phyloP scores from a whole-genome alignment of 495 filamentous ascomycete genomes.

The Penicillium pulvis region DNA sequence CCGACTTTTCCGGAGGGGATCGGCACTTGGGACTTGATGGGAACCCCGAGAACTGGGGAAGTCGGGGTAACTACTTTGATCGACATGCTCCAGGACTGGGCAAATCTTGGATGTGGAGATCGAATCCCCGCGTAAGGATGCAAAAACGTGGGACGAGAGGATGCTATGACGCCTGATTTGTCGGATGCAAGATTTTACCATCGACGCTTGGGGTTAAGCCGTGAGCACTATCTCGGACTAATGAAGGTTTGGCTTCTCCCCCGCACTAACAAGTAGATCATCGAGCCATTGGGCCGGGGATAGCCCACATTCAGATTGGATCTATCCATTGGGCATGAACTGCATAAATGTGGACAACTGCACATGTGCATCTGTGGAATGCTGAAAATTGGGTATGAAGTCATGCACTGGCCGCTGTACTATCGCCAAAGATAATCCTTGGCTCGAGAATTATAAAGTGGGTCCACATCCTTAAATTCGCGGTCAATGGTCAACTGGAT shows the following conservation, averaged over 20 bases:
- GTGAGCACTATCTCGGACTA: constrained; percentile 5
- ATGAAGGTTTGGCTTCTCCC: constrained; percentile 4
- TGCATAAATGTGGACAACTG: not conserved
- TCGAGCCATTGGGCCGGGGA: not conserved
- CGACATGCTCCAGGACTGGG: not conserved
- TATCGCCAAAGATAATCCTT: not conserved
- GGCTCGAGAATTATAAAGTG: not conserved
- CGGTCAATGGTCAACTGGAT: no score
- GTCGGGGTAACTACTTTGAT: not conserved
- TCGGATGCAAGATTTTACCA: not conserved
- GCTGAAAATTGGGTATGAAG: constrained; percentile 1
- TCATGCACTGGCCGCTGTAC: not conserved
- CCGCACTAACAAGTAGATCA: constrained; percentile 3
- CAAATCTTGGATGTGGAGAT: not conserved
- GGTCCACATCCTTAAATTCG: no score
- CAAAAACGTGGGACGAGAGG: no score
- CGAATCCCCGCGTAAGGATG: not conserved
- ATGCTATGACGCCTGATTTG: not conserved
- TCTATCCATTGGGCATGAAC: not conserved
- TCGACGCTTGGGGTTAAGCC: not conserved
- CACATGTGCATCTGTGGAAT: not conserved
- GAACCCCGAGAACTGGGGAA: not conserved
- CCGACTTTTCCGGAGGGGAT: not conserved
- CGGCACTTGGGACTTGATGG: not conserved
- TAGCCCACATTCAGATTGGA: not conserved